Base-by-base conservation (phyloP, 2,329 filamentous ascomycete genomes). In the Juglanconis oblonga region DNA sequence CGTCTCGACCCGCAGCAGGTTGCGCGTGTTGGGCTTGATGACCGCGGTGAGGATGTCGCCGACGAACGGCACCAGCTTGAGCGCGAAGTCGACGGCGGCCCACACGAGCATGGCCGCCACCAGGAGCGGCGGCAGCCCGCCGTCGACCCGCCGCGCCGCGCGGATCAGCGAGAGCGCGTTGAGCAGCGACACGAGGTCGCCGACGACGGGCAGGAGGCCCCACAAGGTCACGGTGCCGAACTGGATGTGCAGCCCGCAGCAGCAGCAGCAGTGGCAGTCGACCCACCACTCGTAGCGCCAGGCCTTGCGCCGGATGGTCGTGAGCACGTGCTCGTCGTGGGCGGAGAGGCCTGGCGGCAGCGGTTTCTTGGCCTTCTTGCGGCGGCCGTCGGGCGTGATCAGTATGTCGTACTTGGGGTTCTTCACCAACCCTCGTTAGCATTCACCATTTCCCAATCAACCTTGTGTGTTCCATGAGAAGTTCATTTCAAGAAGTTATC, bases 201-300 rank as follows among this genome's bases (percentile, higher is more conserved):
- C 61, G 11, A 62, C 40, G 32, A 62, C 38, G 24, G 61, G 61
- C 47, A 62, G 24, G 5, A 62, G 50, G 6, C 57, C 61, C 61
- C 61, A 62, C 4, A 62, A 38, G 24, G 57, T 55, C 33, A 50
- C 61, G n/a, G 61, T 57, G 11, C 61, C 61, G 47, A 62, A 62
- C 47, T 62, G 61, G 35, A 62, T 17, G 35, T 61, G 61, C 24
- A 61, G 31, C 4, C 61, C 61, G 47, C 61, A 62, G 54, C 61
- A 62, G 47, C 61, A 62, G 54, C 61, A 62, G 51, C 61, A 62
- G 54, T 62, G 53, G 47, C 61, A 62, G 61, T 62, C 61, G 29
- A 62, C 55, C 57, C 54, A 57, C 61, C 61, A 62, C 51, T 62
- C 61, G 32, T 61, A 62, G 24, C 61, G 57, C 50, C 59, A 62